Percentiles rank a stretch among this genome's conserved stretches.
Evolutionary conservation across 2,329 filamentous ascomycete genomes (phyloP).

Genomic region (Phialocephala sp.): DNA sequence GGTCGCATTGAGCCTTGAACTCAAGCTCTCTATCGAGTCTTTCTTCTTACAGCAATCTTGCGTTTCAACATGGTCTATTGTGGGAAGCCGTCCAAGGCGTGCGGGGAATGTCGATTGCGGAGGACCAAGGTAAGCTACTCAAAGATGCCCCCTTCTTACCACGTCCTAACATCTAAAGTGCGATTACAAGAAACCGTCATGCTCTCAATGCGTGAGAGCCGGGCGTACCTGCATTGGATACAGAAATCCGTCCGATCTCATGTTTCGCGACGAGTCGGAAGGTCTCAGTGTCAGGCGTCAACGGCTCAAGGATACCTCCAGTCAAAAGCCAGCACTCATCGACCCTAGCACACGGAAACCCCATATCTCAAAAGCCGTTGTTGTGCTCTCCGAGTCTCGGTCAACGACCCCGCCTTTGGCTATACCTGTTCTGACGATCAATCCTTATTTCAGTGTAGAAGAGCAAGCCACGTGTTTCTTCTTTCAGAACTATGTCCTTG

Average conservation of each 20-base stretch:
- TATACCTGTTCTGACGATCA: slow-evolving; percentile 9
- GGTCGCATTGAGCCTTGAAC: neutral
- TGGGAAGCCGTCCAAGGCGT: slow-evolving; percentile 29
- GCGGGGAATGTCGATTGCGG: slow-evolving; percentile 47
- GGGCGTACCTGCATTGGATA: slow-evolving; percentile 59
- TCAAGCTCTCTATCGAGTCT: neutral
- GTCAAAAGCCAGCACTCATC: slow-evolving; percentile 2
- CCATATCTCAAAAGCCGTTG: neutral
- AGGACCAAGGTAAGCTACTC: slow-evolving; percentile 45
- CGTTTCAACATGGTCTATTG: slow-evolving; percentile 27
- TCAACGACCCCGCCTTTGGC: neutral
- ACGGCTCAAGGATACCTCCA: slow-evolving; percentile 17
- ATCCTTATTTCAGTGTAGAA: slow-evolving; percentile 24
- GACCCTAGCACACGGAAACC: neutral
- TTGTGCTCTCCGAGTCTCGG: neutral
- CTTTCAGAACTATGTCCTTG: slow-evolving; percentile 38
- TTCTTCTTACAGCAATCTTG: too few species aligned
- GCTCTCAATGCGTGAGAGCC: slow-evolving; percentile 60
- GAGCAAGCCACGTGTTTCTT: slow-evolving; percentile 39
- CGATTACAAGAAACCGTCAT: slow-evolving; percentile 57
- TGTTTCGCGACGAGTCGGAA: slow-evolving; percentile 61
- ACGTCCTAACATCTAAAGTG: slow-evolving; percentile 49
- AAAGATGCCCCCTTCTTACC: neutral
- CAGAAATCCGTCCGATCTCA: slow-evolving; percentile 59
- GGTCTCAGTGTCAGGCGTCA: slow-evolving; percentile 24